phyloP scores from a whole-genome alignment of 345 rosid species.

The Sisymbrium altissimum region DNA sequence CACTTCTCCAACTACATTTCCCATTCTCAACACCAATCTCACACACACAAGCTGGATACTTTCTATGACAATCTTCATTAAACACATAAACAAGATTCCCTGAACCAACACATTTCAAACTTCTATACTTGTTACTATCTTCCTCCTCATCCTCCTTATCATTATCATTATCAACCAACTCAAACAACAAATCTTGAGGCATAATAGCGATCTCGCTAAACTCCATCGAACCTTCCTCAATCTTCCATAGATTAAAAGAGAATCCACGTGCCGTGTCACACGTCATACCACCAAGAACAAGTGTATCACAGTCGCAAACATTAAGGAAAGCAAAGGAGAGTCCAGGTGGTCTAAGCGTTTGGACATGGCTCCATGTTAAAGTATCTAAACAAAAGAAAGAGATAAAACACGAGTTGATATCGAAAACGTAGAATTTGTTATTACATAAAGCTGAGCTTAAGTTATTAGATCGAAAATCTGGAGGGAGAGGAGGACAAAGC shows the following conservation, averaged over 20 bases:
- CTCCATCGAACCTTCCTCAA: slow-evolving; percentile 57
- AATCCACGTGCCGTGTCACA: slow-evolving; percentile 45
- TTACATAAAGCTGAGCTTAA: slow-evolving; percentile 59
- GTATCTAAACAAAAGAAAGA: slow-evolving; percentile 57
- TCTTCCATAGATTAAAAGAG: slow-evolving; percentile 66
- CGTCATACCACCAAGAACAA: slow-evolving; percentile 63
- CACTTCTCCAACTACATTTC: slow-evolving; percentile 61
- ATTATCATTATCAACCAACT: slow-evolving; percentile 54
- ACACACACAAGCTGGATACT: slow-evolving; percentile 85
- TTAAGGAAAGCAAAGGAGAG: slow-evolving; percentile 58
- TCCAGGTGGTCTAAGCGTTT: slow-evolving; percentile 76
- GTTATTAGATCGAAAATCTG: slow-evolving; percentile 53
- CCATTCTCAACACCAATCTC: slow-evolving; percentile 45
- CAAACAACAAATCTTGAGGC: slow-evolving; percentile 58
- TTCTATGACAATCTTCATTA: slow-evolving; percentile 72
- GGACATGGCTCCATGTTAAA: slow-evolving; percentile 63
- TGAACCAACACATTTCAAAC: slow-evolving; percentile 80
- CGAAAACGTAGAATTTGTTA: slow-evolving; percentile 59
- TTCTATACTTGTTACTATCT: slow-evolving; percentile 65
- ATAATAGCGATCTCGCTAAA: slow-evolving; percentile 66
- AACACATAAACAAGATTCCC: slow-evolving; percentile 74
- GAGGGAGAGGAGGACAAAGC: slow-evolving; percentile 67
- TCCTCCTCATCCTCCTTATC: slow-evolving; percentile 16
- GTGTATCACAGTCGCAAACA: slow-evolving; percentile 46
- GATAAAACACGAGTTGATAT: slow-evolving; percentile 49